Conservation (phyloP, 768 basidiomycete species). For the Sarcodon sp. region DNA sequence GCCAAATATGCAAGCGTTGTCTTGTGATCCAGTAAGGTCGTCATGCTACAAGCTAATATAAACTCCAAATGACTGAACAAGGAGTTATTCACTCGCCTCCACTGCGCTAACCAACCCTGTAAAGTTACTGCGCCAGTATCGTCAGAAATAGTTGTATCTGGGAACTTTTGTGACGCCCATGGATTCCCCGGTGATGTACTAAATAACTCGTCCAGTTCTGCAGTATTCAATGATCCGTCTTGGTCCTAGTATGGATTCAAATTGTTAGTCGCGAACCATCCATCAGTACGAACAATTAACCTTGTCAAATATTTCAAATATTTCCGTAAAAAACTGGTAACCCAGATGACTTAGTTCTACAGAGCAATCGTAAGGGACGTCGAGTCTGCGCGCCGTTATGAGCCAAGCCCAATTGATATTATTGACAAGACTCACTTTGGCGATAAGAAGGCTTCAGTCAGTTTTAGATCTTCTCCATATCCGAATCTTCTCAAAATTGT, state of each 20-base stretch:
- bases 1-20: conserved; percentile 90
- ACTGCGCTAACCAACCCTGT: conserved; percentile 96
- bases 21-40: conserved; percentile 87
- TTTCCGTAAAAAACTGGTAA: conserved; percentile 94
- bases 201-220: conserved; percentile 81
- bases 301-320: conserved; percentile 94
- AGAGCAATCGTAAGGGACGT: conserved; percentile 87
- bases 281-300: conserved; percentile 20
- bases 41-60: conserved; percentile 53
- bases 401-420: conserved; percentile 5
- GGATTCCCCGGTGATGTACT: conserved; percentile 94
- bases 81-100: conserved; percentile 54
- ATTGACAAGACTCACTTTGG: conserved; percentile 56
- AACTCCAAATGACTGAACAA: not conserved
- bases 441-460: conserved; percentile 77
- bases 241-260: conserved; percentile 49
- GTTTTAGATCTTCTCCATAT: conserved; percentile 86
- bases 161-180: conserved; percentile 88
- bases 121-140: conserved; percentile 87
- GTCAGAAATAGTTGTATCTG: conserved; percentile 79
- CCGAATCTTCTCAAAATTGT: conserved; percentile 91
- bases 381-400: conserved; percentile 44
- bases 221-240: conserved; percentile 80
- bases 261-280: conserved; percentile 3
- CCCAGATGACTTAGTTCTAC: conserved; percentile 91